Evolutionary conservation across 2,329 filamentous ascomycete genomes (phyloP).

Genomic region (Blastomyces silverae): DNA sequence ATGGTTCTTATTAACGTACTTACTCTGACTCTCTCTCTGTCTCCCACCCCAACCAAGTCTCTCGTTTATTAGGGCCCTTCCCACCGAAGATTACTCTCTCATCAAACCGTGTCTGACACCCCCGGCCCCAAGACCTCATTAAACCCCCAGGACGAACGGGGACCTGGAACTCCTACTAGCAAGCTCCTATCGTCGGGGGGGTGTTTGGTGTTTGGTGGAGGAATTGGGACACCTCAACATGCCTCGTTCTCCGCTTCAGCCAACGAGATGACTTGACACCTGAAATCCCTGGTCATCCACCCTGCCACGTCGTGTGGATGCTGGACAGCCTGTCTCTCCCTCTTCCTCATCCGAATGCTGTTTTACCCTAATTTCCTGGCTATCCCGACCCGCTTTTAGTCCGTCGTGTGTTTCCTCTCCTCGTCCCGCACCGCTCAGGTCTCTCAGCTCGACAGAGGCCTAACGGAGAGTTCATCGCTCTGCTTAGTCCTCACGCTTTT

Average conservation of each 20-base stretch:
- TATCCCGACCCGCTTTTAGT: constrained; percentile 7
- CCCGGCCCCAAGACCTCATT: constrained; percentile 2
- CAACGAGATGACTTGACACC: constrained; percentile 11
- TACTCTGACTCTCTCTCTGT: not conserved
- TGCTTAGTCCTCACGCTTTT: constrained; percentile 7
- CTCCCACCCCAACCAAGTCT: not conserved
- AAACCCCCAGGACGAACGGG: not conserved
- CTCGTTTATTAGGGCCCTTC: not conserved
- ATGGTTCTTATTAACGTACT: not conserved
- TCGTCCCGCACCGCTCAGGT: not conserved
- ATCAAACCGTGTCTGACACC: not conserved
- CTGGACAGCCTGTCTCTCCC: constrained; percentile 6
- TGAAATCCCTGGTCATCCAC: constrained; percentile 13
- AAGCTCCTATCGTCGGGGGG: not conserved
- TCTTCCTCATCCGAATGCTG: not conserved
- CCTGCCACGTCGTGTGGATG: constrained; percentile 12
- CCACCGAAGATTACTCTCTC: not conserved
- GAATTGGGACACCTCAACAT: constrained; percentile 23
- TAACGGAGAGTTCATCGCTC: not conserved
- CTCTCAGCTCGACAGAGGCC: not conserved
- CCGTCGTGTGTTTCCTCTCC: constrained; percentile 14
- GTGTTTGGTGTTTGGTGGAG: constrained; percentile 5
- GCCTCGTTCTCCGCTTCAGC: constrained; percentile 20
- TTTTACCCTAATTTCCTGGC: constrained; percentile 5
- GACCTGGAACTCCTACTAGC: constrained; percentile 1